Evolutionary conservation across 2,329 filamentous ascomycete genomes (phyloP).

Genomic region (Colletotrichum sublineola): DNA sequence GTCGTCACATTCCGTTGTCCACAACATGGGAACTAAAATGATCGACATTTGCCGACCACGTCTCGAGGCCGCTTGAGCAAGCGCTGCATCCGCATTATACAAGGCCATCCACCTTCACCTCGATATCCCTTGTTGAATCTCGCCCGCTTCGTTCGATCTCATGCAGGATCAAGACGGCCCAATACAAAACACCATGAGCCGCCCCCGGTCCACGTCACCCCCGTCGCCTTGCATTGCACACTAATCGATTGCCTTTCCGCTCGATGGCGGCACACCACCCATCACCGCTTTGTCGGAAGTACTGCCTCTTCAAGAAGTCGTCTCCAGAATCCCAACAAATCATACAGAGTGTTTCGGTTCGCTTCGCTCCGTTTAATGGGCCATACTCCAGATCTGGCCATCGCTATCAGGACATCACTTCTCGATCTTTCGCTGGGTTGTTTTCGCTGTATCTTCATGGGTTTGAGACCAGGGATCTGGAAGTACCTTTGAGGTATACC

Average conservation of each 20-base stretch:
- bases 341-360: neutral
- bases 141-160: conserved; percentile 34
- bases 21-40: neutral
- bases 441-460: conserved; percentile 36
- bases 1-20: neutral
- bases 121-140: conserved; percentile 24
- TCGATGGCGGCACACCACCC: conserved; percentile 21
- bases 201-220: conserved; percentile 15
- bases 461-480: conserved; percentile 7
- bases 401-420: conserved; percentile 38
- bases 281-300: conserved; percentile 19
- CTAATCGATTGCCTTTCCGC: conserved; percentile 36
- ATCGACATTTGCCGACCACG: neutral
- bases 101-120: neutral
- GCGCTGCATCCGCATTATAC: neutral
- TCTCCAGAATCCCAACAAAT: conserved; percentile 23
- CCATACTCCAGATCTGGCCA: conserved; percentile 35
- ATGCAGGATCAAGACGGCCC: conserved; percentile 31
- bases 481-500: conserved; percentile 21
- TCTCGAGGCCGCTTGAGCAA: conserved; percentile 9
- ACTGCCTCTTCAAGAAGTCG: conserved; percentile 26
- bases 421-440: conserved; percentile 37
- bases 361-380: conserved; percentile 27
- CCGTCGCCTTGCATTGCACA: conserved; percentile 4
- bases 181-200: conserved; percentile 18